Evolutionary conservation across 441 rosid genomes (phyloP).

Genomic region (Jatropha podagrica): DNA sequence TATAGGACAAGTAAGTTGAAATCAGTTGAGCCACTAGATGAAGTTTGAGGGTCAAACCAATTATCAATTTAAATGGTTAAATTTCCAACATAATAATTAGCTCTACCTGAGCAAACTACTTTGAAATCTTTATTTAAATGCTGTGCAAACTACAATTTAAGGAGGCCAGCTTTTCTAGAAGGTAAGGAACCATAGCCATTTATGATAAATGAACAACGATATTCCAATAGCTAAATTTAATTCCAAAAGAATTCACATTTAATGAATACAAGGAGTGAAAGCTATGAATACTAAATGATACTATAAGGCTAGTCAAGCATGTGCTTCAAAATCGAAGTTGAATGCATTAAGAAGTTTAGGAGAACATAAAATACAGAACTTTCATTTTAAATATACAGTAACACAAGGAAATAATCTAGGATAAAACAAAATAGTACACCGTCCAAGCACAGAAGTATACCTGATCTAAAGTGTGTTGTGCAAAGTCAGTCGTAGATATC

Average conservation of each 20-base stretch:
- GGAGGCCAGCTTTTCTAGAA: neutral
- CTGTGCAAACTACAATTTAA: neutral
- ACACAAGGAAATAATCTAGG: neutral
- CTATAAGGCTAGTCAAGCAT: neutral
- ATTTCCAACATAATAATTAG: neutral
- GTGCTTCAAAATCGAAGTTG: neutral
- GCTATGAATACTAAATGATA: neutral
- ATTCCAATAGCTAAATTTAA: neutral
- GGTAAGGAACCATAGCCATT: neutral
- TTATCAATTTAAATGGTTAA: neutral
- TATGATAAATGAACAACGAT: neutral
- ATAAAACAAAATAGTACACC: neutral
- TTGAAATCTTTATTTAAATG: neutral
- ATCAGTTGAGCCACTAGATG: neutral
- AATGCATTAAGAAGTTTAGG: neutral
- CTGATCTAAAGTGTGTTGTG: conserved; percentile 96
- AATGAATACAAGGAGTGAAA: neutral
- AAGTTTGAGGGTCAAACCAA: neutral
- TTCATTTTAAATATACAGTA: neutral
- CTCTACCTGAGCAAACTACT: neutral
- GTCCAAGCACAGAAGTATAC: conserved; percentile 36
- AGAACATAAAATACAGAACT: neutral
- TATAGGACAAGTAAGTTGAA: neutral
- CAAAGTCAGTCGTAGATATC: conserved; percentile 95
- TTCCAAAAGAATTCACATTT: neutral